phyloP scores from a whole-genome alignment of 2,329 filamentous ascomycete species.

The Microdochium paspali region DNA sequence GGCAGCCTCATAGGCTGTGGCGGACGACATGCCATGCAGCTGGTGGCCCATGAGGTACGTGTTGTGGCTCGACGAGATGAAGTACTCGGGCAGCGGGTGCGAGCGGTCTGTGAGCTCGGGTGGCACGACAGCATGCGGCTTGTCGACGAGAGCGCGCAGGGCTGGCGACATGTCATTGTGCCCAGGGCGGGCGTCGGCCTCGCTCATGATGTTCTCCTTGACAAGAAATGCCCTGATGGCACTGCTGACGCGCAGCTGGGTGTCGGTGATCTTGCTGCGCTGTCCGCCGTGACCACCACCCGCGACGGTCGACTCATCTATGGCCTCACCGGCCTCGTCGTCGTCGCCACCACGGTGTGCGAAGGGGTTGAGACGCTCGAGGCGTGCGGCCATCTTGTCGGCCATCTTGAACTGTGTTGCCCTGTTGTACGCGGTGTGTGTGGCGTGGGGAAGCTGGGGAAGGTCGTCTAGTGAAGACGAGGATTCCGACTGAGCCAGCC shows the following conservation, averaged over 20 bases:
- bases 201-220: constrained; percentile 38
- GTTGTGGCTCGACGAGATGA: constrained; percentile 65
- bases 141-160: constrained; percentile 42
- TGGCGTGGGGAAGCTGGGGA: constrained; percentile 1
- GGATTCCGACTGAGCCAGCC: no score
- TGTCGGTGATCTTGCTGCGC: constrained; percentile 34
- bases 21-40: constrained; percentile 53
- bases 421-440: constrained; percentile 2
- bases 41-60: constrained; percentile 65
- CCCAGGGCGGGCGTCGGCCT: constrained; percentile 33
- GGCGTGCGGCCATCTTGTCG: constrained; percentile 13
- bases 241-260: constrained; percentile 48
- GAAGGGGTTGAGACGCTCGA: constrained; percentile 30
- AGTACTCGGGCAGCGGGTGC: constrained; percentile 58
- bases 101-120: constrained; percentile 43
- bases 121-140: constrained; percentile 49
- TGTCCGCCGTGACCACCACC: constrained; percentile 45
- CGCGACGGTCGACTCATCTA: constrained; percentile 40
- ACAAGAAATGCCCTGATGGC: constrained; percentile 47
- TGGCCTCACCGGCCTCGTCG: constrained; percentile 43
- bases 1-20: constrained; percentile 53
- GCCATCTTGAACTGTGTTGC: constrained; percentile 12
- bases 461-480: neutral
- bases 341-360: constrained; percentile 24
- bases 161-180: constrained; percentile 26